Evolutionary conservation across 768 basidiomycete species (phyloP).

Genomic region (Termitomyces sp.): DNA sequence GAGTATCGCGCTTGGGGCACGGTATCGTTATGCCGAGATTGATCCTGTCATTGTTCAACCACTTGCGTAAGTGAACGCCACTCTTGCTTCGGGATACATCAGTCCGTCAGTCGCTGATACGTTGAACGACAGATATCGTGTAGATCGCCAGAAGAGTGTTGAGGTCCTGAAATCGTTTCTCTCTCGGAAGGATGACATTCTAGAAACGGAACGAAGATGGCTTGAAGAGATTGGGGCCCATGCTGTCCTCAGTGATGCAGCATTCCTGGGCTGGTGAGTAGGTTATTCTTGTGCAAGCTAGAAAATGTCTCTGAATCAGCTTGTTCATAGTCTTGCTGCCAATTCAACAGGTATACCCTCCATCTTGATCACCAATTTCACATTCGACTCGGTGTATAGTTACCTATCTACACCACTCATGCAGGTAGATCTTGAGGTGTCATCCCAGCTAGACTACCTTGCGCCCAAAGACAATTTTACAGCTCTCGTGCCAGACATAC

Average conservation of each 20-base stretch:
- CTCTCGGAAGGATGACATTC: slow-evolving; percentile 45
- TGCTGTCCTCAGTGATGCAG: slow-evolving; percentile 73
- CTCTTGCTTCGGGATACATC: not conserved
- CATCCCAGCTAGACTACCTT: slow-evolving; percentile 14
- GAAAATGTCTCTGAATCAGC: not conserved
- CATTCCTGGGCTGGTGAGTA: slow-evolving; percentile 72
- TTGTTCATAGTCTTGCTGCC: slow-evolving; percentile 56
- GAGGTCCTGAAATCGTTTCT: slow-evolving; percentile 61
- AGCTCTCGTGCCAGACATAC: slow-evolving; percentile 46
- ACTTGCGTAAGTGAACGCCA: slow-evolving; percentile 55
- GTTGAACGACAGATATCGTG: slow-evolving; percentile 49
- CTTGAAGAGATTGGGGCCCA: slow-evolving; percentile 46
- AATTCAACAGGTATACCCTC: slow-evolving; percentile 63
- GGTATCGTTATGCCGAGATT: slow-evolving; percentile 68
- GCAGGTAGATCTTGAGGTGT: slow-evolving; percentile 30
- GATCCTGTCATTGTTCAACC: slow-evolving; percentile 83
- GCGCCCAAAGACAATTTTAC: slow-evolving; percentile 16
- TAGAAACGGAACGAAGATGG: slow-evolving; percentile 59
- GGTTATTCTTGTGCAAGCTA: not conserved
- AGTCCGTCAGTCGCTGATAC: slow-evolving; percentile 7
- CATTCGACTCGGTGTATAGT: slow-evolving; percentile 81
- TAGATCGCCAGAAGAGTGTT: slow-evolving; percentile 70
- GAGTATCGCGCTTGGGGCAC: slow-evolving; percentile 58
- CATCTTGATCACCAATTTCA: slow-evolving; percentile 76
- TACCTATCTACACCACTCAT: slow-evolving; percentile 60